Evolutionary conservation across 306 rosid genomes (phyloP).

Genomic region (Sesbania bispinosa): DNA sequence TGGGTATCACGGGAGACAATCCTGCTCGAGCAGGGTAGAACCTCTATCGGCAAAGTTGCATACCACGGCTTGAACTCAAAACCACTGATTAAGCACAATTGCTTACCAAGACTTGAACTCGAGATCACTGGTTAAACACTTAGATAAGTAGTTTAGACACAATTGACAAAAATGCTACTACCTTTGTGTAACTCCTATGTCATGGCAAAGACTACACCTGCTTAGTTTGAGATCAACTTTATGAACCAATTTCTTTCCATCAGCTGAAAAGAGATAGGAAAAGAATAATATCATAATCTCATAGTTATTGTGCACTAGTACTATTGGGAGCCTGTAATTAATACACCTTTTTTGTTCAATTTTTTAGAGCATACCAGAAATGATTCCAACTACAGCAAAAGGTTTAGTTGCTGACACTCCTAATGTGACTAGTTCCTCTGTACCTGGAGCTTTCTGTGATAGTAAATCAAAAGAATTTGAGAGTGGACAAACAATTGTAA

Average conservation of each 20-base stretch:
- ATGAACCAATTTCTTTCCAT: slow-evolving; percentile 58
- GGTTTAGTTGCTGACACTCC: slow-evolving; percentile 60
- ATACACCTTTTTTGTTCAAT: not conserved
- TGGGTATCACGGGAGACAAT: too few species aligned
- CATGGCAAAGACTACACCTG: slow-evolving; percentile 56
- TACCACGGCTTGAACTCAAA: too few species aligned
- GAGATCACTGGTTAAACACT: too few species aligned
- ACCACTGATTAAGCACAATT: too few species aligned
- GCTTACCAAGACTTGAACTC: too few species aligned
- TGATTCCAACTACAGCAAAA: slow-evolving; percentile 48
- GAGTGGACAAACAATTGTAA: not conserved
- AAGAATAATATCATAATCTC: not conserved
- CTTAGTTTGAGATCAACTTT: slow-evolving; percentile 51
- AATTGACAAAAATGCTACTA: not conserved
- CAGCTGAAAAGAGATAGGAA: slow-evolving; percentile 36
- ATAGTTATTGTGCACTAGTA: not conserved
- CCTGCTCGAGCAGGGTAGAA: too few species aligned
- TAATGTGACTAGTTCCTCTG: slow-evolving; percentile 52
- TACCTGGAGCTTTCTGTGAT: slow-evolving; percentile 56
- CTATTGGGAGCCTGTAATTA: not conserved
- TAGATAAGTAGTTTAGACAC: not conserved
- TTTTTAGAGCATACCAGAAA: slow-evolving; percentile 50
- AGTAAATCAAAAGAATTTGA: not conserved
- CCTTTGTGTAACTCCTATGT: slow-evolving; percentile 65
- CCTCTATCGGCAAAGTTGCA: too few species aligned